Conservation (phyloP, 768 basidiomycete genomes). For the Trametes coccinea region DNA sequence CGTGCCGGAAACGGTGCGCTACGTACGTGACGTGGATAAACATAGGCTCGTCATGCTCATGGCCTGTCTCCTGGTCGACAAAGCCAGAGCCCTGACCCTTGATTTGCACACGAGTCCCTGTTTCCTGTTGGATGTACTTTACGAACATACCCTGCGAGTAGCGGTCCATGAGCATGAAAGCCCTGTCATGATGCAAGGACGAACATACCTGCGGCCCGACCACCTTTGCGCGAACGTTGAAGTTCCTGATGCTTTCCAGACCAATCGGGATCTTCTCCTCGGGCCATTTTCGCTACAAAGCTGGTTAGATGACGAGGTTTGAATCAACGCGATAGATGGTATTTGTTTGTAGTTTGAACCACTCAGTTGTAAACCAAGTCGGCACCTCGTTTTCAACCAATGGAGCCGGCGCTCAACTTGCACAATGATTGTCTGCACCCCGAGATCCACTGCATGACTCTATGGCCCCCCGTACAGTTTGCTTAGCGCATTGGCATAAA, state of each 20-base stretch:
- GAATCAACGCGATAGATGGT: background rate
- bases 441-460: no score
- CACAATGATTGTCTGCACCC: no score
- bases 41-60: slow-evolving; percentile 87
- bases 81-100: slow-evolving; percentile 95
- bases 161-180: background rate
- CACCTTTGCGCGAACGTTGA: slow-evolving; percentile 96
- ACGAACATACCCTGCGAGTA: slow-evolving; percentile 85
- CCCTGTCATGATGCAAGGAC: background rate
- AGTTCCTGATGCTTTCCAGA: slow-evolving; percentile 89
- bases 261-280: slow-evolving; percentile 93
- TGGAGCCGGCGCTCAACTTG: no score
- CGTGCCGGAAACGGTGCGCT: background rate
- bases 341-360: no score
- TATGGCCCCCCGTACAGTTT: no score
- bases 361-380: no score
- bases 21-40: slow-evolving; percentile 89
- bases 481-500: no score
- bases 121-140: slow-evolving; percentile 97
- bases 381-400: no score
- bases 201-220: slow-evolving; percentile 81
- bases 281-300: slow-evolving; percentile 87
- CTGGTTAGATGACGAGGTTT: slow-evolving; percentile 12
- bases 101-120: slow-evolving; percentile 94
- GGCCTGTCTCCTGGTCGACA: slow-evolving; percentile 86